phyloP scores from a whole-genome alignment of 208 protist species.

The Angomonas deanei region DNA sequence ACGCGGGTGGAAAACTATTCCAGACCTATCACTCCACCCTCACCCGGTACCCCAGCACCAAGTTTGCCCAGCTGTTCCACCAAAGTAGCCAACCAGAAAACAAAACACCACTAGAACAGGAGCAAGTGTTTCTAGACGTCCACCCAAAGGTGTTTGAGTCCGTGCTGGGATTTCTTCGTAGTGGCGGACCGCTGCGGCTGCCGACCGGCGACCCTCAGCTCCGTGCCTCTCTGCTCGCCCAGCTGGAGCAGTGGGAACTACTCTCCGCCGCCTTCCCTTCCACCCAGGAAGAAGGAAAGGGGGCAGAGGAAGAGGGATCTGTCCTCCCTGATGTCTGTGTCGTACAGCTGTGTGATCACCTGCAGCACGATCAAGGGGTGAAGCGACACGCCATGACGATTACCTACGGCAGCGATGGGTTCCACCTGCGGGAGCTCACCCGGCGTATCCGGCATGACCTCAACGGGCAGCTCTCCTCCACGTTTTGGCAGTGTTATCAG shows the following conservation, averaged over 20 bases:
- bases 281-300: slow-evolving; percentile 1
- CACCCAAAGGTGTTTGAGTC: slow-evolving; percentile 72
- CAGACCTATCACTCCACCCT: slow-evolving; percentile 66
- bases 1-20: slow-evolving; percentile 65
- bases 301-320: slow-evolving; percentile 2
- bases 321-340: slow-evolving; percentile 74
- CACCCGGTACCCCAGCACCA: slow-evolving; percentile 51
- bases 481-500: slow-evolving; percentile 88
- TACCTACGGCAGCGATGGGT: slow-evolving; percentile 81
- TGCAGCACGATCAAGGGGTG: slow-evolving; percentile 85
- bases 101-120: not conserved
- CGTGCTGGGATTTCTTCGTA: slow-evolving; percentile 67
- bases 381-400: slow-evolving; percentile 87
- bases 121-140: slow-evolving; percentile 73
- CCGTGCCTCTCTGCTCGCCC: slow-evolving; percentile 61
- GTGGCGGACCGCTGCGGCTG: slow-evolving; percentile 43
- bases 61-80: slow-evolving; percentile 58
- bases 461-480: slow-evolving; percentile 71
- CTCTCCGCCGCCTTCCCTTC: slow-evolving; percentile 61
- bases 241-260: slow-evolving; percentile 64
- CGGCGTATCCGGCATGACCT: slow-evolving; percentile 69
- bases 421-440: slow-evolving; percentile 63
- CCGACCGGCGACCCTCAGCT: slow-evolving; percentile 54
- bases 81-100: not conserved
- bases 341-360: slow-evolving; percentile 81